Evolutionary conservation across 306 rosid genomes (phyloP).

Genomic region (Ormosia semicastrata): DNA sequence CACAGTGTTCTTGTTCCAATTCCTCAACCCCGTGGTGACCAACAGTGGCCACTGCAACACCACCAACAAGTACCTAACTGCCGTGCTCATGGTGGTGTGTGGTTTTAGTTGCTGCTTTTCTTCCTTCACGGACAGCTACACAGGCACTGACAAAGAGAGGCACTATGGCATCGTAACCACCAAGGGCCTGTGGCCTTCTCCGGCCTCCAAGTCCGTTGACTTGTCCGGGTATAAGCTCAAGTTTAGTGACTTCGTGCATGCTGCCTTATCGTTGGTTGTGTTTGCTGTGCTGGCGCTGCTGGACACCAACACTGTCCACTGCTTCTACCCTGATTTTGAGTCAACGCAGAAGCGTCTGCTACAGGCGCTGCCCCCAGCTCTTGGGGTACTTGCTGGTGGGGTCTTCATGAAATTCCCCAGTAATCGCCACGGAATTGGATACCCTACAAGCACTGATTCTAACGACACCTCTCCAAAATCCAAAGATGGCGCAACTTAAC

Average conservation of each 20-base stretch:
- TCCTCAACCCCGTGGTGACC: constrained; percentile 64
- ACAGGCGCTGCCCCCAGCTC: constrained; percentile 51
- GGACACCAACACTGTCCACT: constrained; percentile 55
- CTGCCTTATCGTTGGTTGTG: constrained; percentile 44
- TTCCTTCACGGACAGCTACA: constrained; percentile 76
- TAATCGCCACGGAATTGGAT: constrained; percentile 81
- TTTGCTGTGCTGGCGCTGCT: constrained; percentile 58
- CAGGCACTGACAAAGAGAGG: constrained; percentile 41
- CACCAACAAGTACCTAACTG: constrained; percentile 48
- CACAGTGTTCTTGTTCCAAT: constrained; percentile 72
- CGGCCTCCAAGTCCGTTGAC: constrained; percentile 30
- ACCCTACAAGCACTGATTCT: constrained; percentile 34
- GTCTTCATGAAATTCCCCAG: constrained; percentile 62
- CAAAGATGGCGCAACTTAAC: background rate
- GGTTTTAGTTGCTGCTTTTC: constrained; percentile 62
- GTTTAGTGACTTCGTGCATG: constrained; percentile 71
- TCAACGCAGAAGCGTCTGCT: constrained; percentile 42
- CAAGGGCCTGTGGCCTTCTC: constrained; percentile 67
- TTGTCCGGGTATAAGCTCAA: constrained; percentile 45
- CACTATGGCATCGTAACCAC: constrained; percentile 58
- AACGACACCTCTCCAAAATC: constrained; percentile 1
- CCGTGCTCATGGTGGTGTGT: constrained; percentile 35
- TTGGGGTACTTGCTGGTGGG: constrained; percentile 54
- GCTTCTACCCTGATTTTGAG: constrained; percentile 64
- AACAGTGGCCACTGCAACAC: constrained; percentile 57